phyloP scores from a whole-genome alignment of 2,329 filamentous ascomycete genomes.

The Calonectria montana region DNA sequence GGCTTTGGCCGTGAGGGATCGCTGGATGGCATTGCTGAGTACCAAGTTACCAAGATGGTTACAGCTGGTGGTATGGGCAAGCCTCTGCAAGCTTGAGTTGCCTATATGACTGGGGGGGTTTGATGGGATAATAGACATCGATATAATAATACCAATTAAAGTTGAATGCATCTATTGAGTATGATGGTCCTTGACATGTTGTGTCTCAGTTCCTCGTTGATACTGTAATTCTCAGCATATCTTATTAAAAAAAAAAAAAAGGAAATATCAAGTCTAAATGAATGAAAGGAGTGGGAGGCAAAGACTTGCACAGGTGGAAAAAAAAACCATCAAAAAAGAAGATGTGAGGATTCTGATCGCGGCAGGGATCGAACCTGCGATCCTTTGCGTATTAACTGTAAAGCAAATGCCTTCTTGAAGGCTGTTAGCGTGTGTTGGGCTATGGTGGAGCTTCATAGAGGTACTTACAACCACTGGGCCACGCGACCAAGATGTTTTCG shows the following conservation, averaged over 20 bases:
- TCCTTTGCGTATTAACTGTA: constrained; percentile 30
- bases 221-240: too few species aligned
- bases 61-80: constrained; percentile 66
- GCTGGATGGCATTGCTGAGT: constrained; percentile 82
- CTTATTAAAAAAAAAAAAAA: too few species aligned
- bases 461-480: constrained; percentile 28
- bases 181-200: too few species aligned
- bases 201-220: too few species aligned
- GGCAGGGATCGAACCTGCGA: constrained; percentile 42
- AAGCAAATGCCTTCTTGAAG: constrained; percentile 21
- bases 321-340: not conserved
- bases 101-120: not conserved
- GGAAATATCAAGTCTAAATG: too few species aligned
- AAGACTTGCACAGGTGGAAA: not conserved
- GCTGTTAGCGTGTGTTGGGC: not conserved
- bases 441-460: not conserved
- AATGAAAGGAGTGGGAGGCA: too few species aligned
- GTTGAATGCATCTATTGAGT: not conserved
- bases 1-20: constrained; percentile 85
- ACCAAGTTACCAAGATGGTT: constrained; percentile 76
- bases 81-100: constrained; percentile 56
- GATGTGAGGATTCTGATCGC: constrained; percentile 12
- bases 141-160: not conserved
- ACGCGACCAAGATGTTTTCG: constrained; percentile 21
- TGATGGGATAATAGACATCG: not conserved